These are phyloP conservation scores for Rachicladosporium sp. DNA, from an alignment of 2,329 filamentous ascomycete genomes.

Conservation along the genomic window DNA sequence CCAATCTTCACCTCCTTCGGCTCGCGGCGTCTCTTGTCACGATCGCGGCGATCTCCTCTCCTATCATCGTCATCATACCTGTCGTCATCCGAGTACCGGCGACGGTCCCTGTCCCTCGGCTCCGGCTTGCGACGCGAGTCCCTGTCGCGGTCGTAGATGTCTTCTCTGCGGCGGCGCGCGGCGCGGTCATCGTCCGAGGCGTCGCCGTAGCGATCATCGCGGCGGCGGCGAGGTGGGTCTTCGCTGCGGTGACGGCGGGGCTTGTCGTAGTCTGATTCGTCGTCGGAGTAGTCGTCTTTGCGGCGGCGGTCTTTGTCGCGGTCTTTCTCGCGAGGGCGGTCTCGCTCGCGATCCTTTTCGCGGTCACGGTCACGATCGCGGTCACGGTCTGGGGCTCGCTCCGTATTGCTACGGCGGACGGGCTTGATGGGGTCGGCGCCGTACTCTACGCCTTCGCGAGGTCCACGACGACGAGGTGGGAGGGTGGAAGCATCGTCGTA, in stretches of 20 bases:
- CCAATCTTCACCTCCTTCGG: constrained; percentile 21
- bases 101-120: constrained; percentile 6
- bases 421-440: constrained; percentile 8
- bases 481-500: constrained; percentile 14
- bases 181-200: constrained; percentile 6
- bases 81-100: constrained; percentile 5
- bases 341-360: not conserved
- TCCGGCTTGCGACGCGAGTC: not conserved
- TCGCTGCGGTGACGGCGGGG: constrained; percentile 9
- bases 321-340: constrained; percentile 6
- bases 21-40: constrained; percentile 9
- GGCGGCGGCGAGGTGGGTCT: constrained; percentile 8
- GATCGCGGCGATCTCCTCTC: constrained; percentile 6
- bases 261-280: constrained; percentile 12
- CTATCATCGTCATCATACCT: constrained; percentile 9
- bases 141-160: constrained; percentile 4
- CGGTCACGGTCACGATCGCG: constrained; percentile 9
- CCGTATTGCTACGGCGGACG: constrained; percentile 3
- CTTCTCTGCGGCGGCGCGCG: constrained; percentile 9
- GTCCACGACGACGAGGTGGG: constrained; percentile 12
- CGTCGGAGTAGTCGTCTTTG: constrained; percentile 10
- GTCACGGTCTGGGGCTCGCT: constrained; percentile 4
- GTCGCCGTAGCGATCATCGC: constrained; percentile 8
- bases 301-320: constrained; percentile 7
- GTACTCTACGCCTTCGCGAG: constrained; percentile 11